phyloP scores from a whole-genome alignment of 176 grass and related monocot genomes.

The Pontederia crassipes region DNA sequence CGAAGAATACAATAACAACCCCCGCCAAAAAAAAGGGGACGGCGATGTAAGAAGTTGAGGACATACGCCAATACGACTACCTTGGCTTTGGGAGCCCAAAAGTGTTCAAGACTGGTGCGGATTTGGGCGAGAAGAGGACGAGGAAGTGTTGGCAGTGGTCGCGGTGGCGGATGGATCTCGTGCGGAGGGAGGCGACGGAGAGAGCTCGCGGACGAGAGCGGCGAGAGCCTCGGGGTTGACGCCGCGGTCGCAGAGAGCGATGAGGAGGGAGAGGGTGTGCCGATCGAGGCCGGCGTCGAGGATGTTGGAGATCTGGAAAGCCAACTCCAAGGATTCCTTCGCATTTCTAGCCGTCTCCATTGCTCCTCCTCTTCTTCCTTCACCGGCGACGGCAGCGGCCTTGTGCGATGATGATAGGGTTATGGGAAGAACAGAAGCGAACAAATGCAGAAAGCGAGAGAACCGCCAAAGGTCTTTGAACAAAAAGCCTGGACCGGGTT shows the following conservation, averaged over 20 bases:
- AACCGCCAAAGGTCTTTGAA: too few species aligned
- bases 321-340: constrained; percentile 9
- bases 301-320: constrained; percentile 7
- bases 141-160: neutral
- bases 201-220: constrained; percentile 5
- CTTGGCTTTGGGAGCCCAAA: too few species aligned
- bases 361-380: neutral
- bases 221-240: constrained; percentile 11
- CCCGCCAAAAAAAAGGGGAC: too few species aligned
- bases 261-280: constrained; percentile 11
- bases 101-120: neutral
- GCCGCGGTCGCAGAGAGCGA: constrained; percentile 11
- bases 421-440: too few species aligned
- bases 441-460: too few species aligned
- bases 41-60: too few species aligned
- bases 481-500: too few species aligned
- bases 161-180: neutral
- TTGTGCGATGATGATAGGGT: too few species aligned
- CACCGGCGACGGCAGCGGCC: too few species aligned
- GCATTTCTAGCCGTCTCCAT: constrained; percentile 11
- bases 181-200: neutral
- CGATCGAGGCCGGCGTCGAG: constrained; percentile 10
- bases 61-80: too few species aligned
- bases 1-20: too few species aligned
- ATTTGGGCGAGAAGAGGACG: neutral